These are phyloP conservation scores for Dactylellina drechsleri DNA, from an alignment of 2,329 filamentous ascomycete genomes.

Conservation along the genomic window DNA sequence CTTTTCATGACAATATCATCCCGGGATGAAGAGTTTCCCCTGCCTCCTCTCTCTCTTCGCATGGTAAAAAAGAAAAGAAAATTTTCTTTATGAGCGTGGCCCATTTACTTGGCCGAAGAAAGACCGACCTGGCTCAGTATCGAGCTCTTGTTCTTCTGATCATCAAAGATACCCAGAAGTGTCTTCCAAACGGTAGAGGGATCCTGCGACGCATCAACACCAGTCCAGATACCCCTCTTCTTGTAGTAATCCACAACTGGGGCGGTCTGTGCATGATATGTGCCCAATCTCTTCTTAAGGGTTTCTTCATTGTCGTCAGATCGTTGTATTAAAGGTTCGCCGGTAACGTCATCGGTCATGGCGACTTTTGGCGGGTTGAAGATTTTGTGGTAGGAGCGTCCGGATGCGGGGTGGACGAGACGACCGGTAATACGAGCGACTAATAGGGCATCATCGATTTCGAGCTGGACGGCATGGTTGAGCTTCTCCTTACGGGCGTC, in stretches of 20 bases:
- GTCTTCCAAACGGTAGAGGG: constrained; percentile 96
- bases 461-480: constrained; percentile 93
- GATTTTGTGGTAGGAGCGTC: constrained; percentile 95
- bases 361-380: constrained; percentile 96
- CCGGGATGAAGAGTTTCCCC: not conserved
- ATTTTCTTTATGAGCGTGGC: not conserved
- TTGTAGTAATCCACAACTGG: constrained; percentile 97
- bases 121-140: constrained; percentile 55
- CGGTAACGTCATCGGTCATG: constrained; percentile 97
- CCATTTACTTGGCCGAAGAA: constrained; percentile 50
- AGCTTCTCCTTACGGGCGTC: constrained; percentile 79
- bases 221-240: constrained; percentile 95
- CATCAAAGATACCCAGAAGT: constrained; percentile 83
- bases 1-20: constrained; percentile 24
- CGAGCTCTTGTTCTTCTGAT: constrained; percentile 59
- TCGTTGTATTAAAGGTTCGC: constrained; percentile 94
- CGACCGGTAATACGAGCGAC: constrained; percentile 97
- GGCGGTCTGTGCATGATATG: constrained; percentile 92
- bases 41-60: not conserved
- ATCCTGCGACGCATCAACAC: constrained; percentile 94
- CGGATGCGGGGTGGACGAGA: constrained; percentile 92
- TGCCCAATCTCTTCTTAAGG: constrained; percentile 90
- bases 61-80: not conserved
- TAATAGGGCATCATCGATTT: constrained; percentile 93
- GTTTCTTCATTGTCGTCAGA: constrained; percentile 97